These are phyloP conservation scores for Candida suzukii DNA, from an alignment of 805 yeast species.

Conservation along the genomic window DNA sequence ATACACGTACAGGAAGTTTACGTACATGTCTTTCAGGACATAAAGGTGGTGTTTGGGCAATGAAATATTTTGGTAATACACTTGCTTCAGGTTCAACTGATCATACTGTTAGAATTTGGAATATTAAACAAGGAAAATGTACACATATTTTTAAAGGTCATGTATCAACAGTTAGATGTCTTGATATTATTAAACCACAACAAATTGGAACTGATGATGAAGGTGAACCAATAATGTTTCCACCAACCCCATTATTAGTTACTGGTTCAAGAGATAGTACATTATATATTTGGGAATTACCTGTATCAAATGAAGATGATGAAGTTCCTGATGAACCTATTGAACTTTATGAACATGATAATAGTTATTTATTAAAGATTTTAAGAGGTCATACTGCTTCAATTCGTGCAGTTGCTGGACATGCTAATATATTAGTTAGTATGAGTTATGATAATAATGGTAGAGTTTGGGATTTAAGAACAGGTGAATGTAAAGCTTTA, in stretches of 20 bases:
- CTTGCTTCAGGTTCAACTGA: constrained; percentile 94
- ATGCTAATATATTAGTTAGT: constrained; percentile 75
- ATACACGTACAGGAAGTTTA: constrained; percentile 64
- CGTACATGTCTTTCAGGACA: constrained; percentile 70
- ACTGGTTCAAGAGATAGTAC: constrained; percentile 86
- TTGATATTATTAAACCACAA: constrained; percentile 71
- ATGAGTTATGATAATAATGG: constrained; percentile 90
- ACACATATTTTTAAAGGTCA: constrained; percentile 91
- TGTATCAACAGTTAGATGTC: constrained; percentile 86
- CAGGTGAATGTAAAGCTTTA: constrained; percentile 65
- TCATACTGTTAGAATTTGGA: constrained; percentile 91
- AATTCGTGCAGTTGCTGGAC: constrained; percentile 83
- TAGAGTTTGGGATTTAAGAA: constrained; percentile 84
- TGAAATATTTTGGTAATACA: constrained; percentile 76
- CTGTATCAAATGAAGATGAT: constrained; percentile 34
- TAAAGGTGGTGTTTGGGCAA: constrained; percentile 98
- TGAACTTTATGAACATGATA: constrained; percentile 32
- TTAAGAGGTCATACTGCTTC: constrained; percentile 71
- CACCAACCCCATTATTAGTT: constrained; percentile 60
- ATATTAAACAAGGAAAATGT: constrained; percentile 74
- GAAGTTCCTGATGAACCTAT: constrained; percentile 21
- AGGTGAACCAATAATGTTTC: constrained; percentile 50
- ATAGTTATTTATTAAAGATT: constrained; percentile 63
- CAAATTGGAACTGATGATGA: constrained; percentile 54
- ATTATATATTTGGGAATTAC: constrained; percentile 72